Base-by-base conservation (phyloP, 345 rosid species). In the thale cress (Arabidopsis thaliana) region DNA sequence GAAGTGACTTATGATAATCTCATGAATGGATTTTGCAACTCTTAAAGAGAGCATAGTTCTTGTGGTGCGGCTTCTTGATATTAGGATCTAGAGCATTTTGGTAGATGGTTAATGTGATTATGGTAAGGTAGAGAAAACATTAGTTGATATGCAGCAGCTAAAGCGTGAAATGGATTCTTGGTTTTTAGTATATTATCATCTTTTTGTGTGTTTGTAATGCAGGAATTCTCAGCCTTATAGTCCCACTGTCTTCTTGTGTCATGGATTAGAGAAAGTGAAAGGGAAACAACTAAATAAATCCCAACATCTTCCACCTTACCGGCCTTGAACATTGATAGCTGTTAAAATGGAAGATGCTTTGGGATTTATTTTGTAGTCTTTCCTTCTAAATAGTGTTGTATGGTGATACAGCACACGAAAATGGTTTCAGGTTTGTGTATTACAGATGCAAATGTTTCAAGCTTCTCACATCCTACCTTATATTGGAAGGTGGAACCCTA, bases 291-390 rank as follows among this genome's bases (percentile, higher is more conserved):
- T 16, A 69, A 53, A 67, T 59, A 75, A 67, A 60, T 40, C 62
- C 68, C 76, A 61, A 52, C 69, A 50, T 72, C 76, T 50, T 72
- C 69, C 69, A 61, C 61, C 1, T 72, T 72, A 72, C 59, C 7
- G 10, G 22, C 52, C 30, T 51, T 68, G 56, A 60, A 42, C 23
- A 51, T 42, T 0, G 5, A 59, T 49, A 36, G 14, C 45, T 75
- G 0, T 37, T 75, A 67, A 75, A 67, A 67, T 75, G 65, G 78
- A 73, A 44, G 58, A 73, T 56, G 48, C n/a, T 34, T 34, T 73
- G 78, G 50, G 71, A 36, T 65, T 75, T 75, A 38, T 67, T 67
- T 75, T 67, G 62, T 48, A 46, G 33, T 65, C 28, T 55, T 20
- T n/a, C n/a, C 41, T 73, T 28, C 41, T 22, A 22, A 24, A 62